Evolutionary conservation across 768 basidiomycete species (phyloP), one percentile per base, ranked within the genome.

Genomic region (Suillus subaureus): DNA sequence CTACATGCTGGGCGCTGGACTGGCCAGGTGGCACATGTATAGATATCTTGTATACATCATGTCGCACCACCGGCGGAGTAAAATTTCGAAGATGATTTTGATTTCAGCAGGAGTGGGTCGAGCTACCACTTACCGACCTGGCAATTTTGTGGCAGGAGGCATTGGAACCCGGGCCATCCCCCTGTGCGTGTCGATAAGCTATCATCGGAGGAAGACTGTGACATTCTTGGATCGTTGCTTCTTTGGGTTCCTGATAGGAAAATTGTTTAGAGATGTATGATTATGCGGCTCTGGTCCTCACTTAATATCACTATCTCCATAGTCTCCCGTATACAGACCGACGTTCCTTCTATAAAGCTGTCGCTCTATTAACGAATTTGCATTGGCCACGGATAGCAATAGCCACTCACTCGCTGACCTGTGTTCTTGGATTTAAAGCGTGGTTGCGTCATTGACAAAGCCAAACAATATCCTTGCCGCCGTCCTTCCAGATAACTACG

Each of bases 221-320:
- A n/a, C 54, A n/a, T 55, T 33, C 54, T 33, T 33, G 11, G 54
- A 31, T 33, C 6, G 21, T 33, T 33, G 6, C 31, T 55, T 55
- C 21, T 55, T 55, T 21, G 6, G 31, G 21, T 33, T 33, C 12
- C 54, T 33, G 54, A 55, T 55, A 55, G 54, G 54, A 33, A 33
- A 33, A 33, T n/a, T 33, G 21, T 21, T 33, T 55, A 55, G 21
- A 55, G 11, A 12, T 1, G 54, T 35, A 55, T 13, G 54, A 55
- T 55, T 33, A 12, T 55, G 54, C 54, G 54, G 54, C 54, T 33
- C 31, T 54, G 31, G 52, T n/a, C 31, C 31, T 35, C 54, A 55
- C 54, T 1, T 33, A 55, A 55, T 55, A 33, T 33, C 54, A 55
- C 52, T 21, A 55, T 55, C 51, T 55, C 31, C 31, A 15, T 33